A percentile compares a stretch with the other conserved stretches of the same genome.
Evolutionary conservation across 2,329 filamentous ascomycete species (phyloP).

Genomic region (Neopestalotiopsis clavispora): DNA sequence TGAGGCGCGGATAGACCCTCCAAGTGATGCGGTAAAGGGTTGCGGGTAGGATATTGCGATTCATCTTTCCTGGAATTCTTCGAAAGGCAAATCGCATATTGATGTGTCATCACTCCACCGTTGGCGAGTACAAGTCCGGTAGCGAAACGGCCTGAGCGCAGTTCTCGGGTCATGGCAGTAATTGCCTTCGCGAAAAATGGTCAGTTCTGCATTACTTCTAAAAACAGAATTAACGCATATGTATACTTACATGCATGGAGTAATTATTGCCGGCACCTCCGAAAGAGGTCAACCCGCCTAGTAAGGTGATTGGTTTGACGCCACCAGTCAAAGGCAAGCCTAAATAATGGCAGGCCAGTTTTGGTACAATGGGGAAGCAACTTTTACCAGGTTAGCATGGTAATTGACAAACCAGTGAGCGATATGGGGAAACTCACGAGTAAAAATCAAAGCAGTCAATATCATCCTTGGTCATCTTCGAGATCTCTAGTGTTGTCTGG

Average conservation of each 20-base stretch:
- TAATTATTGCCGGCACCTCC: slow-evolving; percentile 76
- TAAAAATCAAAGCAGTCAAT: slow-evolving; percentile 70
- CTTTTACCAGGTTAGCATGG: not conserved
- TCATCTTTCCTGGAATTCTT: not conserved
- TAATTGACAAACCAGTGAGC: no score
- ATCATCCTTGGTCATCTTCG: slow-evolving; percentile 51
- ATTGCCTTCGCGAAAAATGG: not conserved
- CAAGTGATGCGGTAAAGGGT: not conserved
- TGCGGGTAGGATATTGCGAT: not conserved
- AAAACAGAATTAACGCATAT: slow-evolving; percentile 56
- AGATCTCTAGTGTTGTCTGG: slow-evolving; percentile 54
- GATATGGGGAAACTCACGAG: slow-evolving; percentile 69
- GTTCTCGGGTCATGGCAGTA: not conserved
- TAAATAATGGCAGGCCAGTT: not conserved
- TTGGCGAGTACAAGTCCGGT: slow-evolving; percentile 68
- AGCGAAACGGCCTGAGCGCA: slow-evolving; percentile 37
- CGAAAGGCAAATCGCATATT: slow-evolving; percentile 66
- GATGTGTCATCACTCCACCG: slow-evolving; percentile 68
- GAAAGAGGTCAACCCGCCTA: slow-evolving; percentile 71
- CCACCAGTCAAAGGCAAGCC: slow-evolving; percentile 48
- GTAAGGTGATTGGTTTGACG: slow-evolving; percentile 60
- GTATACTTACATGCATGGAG: slow-evolving; percentile 61
- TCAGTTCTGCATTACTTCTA: not conserved
- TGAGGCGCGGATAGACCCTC: not conserved
- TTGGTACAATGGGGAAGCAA: slow-evolving; percentile 9